These are phyloP conservation scores for Cercophora scortea DNA, from an alignment of 495 filamentous ascomycete species.

Conservation along the genomic window DNA sequence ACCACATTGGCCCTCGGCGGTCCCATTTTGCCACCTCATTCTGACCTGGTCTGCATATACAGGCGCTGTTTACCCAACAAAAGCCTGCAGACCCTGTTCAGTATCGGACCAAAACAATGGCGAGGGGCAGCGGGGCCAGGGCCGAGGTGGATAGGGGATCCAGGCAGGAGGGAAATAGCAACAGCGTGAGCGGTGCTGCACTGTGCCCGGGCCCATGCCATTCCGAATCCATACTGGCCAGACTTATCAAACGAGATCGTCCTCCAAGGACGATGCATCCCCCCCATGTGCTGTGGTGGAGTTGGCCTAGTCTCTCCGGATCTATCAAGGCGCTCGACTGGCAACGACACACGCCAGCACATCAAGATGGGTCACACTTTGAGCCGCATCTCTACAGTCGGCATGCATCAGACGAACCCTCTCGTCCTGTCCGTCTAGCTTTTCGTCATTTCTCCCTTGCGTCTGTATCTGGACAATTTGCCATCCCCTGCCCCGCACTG, in stretches of 20 bases:
- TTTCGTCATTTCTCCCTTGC: slow-evolving; percentile 34
- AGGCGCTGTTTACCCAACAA: slow-evolving; percentile 28
- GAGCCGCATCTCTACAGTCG: slow-evolving; percentile 49
- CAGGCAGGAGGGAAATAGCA: slow-evolving; percentile 12
- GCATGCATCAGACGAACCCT: slow-evolving; percentile 46
- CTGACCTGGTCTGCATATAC: slow-evolving; percentile 36
- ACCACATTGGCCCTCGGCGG: slow-evolving; percentile 32
- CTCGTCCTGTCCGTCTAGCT: slow-evolving; percentile 36
- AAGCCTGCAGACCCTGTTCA: slow-evolving; percentile 11
- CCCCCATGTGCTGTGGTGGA: slow-evolving; percentile 49
- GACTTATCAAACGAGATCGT: slow-evolving; percentile 40
- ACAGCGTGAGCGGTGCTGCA: slow-evolving; percentile 23
- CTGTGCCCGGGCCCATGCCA: slow-evolving; percentile 29
- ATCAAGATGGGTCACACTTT: slow-evolving; percentile 66
- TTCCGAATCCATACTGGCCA: slow-evolving; percentile 28
- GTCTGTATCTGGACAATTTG: slow-evolving; percentile 39
- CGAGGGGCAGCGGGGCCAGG: background rate
- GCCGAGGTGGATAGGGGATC: slow-evolving; percentile 3
- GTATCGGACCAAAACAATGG: slow-evolving; percentile 27
- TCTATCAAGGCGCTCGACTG: slow-evolving; percentile 54
- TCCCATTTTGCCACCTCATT: slow-evolving; percentile 39
- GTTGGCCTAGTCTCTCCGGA: slow-evolving; percentile 50
- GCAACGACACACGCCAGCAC: slow-evolving; percentile 84
- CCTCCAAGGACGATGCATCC: slow-evolving; percentile 35
- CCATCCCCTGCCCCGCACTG: slow-evolving; percentile 40